Evolutionary conservation across 148 eudicot genomes (phyloP).

Genomic region (Dianthus caryophyllus): DNA sequence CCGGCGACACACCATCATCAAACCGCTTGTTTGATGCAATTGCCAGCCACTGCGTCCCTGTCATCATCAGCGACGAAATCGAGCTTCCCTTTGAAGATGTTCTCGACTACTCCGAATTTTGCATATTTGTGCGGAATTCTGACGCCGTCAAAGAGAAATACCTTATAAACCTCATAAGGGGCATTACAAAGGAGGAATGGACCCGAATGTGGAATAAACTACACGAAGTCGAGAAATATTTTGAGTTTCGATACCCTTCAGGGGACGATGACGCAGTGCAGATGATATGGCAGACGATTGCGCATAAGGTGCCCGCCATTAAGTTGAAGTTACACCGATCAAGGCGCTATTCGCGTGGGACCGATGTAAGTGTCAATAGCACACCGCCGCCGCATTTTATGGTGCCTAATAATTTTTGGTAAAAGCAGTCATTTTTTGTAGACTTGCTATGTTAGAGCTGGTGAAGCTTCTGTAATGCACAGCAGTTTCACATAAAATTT

Average conservation of each 20-base stretch:
- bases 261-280: conserved; percentile 75
- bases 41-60: conserved; percentile 92
- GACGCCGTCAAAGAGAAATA: conserved; percentile 68
- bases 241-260: conserved; percentile 74
- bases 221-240: conserved; percentile 62
- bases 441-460: conserved; percentile 2
- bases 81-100: conserved; percentile 92
- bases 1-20: conserved; percentile 96
- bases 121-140: conserved; percentile 64
- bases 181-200: conserved; percentile 77
- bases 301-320: conserved; percentile 58
- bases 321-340: conserved; percentile 46
- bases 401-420: conserved; percentile 39
- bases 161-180: conserved; percentile 60
- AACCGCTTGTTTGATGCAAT: conserved; percentile 94
- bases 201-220: conserved; percentile 74
- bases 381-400: conserved; percentile 26
- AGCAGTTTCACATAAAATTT: conserved; percentile 1
- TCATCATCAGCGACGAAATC: conserved; percentile 82
- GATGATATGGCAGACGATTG: conserved; percentile 81
- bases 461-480: not conserved
- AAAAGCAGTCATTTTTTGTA: conserved; percentile 8
- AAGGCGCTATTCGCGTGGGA: conserved; percentile 39
- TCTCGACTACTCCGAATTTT: conserved; percentile 77
- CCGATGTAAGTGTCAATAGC: conserved; percentile 5